Conservation (phyloP, 2,329 filamentous ascomycete species). For the Pleomassaria siparia region DNA sequence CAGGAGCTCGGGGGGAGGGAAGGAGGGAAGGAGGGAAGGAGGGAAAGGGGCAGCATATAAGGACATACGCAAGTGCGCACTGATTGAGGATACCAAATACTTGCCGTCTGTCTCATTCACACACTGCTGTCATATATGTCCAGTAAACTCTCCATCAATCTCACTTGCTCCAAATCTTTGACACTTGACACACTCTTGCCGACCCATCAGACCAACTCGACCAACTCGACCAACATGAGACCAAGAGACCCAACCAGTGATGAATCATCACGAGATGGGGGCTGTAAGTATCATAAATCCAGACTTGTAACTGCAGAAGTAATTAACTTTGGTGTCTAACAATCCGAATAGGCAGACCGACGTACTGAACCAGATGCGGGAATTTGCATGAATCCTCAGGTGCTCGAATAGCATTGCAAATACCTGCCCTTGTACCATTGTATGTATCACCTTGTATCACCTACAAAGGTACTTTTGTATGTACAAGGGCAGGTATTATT, state of each 20-base stretch:
- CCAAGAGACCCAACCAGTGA: slow-evolving; percentile 11
- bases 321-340: neutral
- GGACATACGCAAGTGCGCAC: slow-evolving; percentile 21
- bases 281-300: slow-evolving; percentile 21
- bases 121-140: slow-evolving; percentile 17
- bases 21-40: too few relatives aligned
- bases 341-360: neutral
- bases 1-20: too few relatives aligned
- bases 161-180: neutral
- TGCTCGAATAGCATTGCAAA: too few relatives aligned
- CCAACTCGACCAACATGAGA: slow-evolving; percentile 11
- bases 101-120: slow-evolving; percentile 13
- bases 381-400: slow-evolving; percentile 6
- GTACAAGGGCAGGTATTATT: too few relatives aligned
- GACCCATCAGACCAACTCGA: neutral
- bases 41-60: slow-evolving; percentile 2
- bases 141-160: neutral
- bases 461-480: too few relatives aligned
- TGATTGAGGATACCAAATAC: slow-evolving; percentile 7
- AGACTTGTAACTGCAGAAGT: neutral
- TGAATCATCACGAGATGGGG: slow-evolving; percentile 20
- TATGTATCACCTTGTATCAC: too few relatives aligned
- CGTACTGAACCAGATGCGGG: neutral
- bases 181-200: neutral
- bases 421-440: too few relatives aligned